Evolutionary conservation across 257 asterid genomes (phyloP).

Genomic region (Solanum verrucosum): DNA sequence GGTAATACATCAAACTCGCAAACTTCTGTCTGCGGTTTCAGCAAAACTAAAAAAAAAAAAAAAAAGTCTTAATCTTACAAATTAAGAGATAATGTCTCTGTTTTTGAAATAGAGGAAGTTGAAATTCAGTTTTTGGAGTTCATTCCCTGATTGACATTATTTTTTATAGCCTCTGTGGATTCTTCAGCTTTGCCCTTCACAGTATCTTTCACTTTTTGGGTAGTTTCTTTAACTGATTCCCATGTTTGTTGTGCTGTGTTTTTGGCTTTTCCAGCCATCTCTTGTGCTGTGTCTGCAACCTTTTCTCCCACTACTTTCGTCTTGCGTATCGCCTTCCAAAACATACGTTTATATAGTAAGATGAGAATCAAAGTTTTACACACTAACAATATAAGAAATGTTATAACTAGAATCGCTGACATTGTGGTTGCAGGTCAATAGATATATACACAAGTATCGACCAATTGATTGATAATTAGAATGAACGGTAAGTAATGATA

Average conservation of each 20-base stretch:
- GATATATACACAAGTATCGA: no score
- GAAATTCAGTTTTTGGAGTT: background rate
- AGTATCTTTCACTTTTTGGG: slow-evolving; percentile 2
- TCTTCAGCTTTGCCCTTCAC: slow-evolving; percentile 7
- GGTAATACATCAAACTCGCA: background rate
- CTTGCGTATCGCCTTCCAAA: background rate
- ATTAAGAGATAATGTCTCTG: background rate
- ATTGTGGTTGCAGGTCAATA: background rate
- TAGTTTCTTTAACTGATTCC: slow-evolving; percentile 5
- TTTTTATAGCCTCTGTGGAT: background rate
- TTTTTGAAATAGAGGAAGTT: background rate
- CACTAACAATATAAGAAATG: no score
- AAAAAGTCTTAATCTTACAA: background rate
- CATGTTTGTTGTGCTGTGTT: slow-evolving; percentile 2
- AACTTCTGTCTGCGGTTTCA: background rate
- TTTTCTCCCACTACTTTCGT: slow-evolving; percentile 1
- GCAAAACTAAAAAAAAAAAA: background rate
- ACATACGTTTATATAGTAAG: background rate
- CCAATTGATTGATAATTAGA: no score
- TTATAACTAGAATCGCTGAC: no score
- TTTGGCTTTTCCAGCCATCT: slow-evolving; percentile 8
- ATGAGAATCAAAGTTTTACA: background rate
- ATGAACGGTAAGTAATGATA: no score
- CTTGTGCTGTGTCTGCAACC: slow-evolving; percentile 8
- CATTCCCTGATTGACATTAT: background rate